Conservation (phyloP, 2,329 filamentous ascomycete genomes). For the Arthrobotrys sinensis region DNA sequence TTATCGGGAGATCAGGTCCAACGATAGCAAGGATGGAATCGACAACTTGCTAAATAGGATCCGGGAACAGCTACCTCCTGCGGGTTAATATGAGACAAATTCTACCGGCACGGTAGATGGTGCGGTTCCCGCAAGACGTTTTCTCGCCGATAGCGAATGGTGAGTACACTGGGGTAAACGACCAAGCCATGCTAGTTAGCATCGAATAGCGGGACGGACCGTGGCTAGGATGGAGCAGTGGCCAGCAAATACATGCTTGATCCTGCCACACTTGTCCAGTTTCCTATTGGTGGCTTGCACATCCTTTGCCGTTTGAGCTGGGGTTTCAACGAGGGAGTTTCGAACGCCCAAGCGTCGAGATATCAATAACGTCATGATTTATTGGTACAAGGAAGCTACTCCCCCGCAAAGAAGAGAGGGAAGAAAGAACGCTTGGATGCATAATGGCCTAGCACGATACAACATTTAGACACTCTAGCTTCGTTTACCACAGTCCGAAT, state of each 20-base stretch:
- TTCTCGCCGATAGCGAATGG: conserved; percentile 25
- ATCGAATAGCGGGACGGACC: conserved; percentile 59
- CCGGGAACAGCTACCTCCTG: conserved; percentile 9
- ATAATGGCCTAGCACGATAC: conserved; percentile 2
- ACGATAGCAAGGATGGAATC: conserved; percentile 30
- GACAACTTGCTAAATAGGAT: background rate
- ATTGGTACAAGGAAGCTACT: conserved; percentile 17
- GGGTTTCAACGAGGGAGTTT: conserved; percentile 17
- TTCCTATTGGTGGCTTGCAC: conserved; percentile 49
- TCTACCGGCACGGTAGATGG: conserved; percentile 15
- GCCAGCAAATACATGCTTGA: conserved; percentile 53
- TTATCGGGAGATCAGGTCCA: conserved; percentile 55
- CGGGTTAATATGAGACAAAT: conserved; percentile 29
- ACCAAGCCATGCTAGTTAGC: conserved; percentile 26
- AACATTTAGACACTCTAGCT: conserved; percentile 4
- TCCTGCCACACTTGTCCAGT: conserved; percentile 33
- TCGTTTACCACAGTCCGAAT: conserved; percentile 4
- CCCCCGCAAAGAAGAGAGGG: conserved; percentile 12
- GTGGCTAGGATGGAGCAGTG: conserved; percentile 45
- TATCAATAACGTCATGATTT: conserved; percentile 56
- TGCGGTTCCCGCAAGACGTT: background rate
- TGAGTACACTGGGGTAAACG: conserved; percentile 6
- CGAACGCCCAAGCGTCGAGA: conserved; percentile 10
- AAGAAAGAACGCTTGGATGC: conserved; percentile 22
- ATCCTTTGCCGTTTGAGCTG: background rate